Evolutionary conservation across 768 basidiomycete species (phyloP).

Genomic region (Butyriboletus loyo): DNA sequence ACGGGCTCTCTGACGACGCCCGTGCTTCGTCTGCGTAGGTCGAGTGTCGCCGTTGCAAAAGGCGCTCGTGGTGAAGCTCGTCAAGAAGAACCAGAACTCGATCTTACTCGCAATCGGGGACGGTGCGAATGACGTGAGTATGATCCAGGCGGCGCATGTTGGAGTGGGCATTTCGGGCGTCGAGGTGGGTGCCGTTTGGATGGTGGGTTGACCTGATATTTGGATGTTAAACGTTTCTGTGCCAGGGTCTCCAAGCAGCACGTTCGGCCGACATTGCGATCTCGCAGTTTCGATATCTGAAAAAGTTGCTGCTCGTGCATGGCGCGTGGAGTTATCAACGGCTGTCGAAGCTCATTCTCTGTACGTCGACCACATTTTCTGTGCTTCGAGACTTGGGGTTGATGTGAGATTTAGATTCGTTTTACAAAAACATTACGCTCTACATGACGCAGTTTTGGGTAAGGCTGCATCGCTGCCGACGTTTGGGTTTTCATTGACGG

Average conservation of each 20-base stretch:
- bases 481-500: background rate
- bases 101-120: constrained; percentile 97
- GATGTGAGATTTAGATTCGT: constrained; percentile 62
- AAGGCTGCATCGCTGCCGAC: constrained; percentile 15
- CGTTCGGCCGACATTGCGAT: constrained; percentile 97
- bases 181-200: constrained; percentile 53
- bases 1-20: background rate
- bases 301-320: constrained; percentile 93
- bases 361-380: constrained; percentile 45
- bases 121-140: constrained; percentile 97
- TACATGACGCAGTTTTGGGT: constrained; percentile 99
- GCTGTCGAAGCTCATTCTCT: constrained; percentile 91
- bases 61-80: constrained; percentile 96
- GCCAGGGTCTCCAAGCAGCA: constrained; percentile 93
- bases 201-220: no score
- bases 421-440: constrained; percentile 98
- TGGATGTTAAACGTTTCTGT: background rate
- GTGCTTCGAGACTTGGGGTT: constrained; percentile 8
- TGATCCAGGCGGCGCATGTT: constrained; percentile 99
- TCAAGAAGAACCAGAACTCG: constrained; percentile 92
- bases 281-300: constrained; percentile 93
- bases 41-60: constrained; percentile 98
- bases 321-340: constrained; percentile 99
- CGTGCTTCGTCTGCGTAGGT: constrained; percentile 36
- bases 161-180: constrained; percentile 98